phyloP scores from a whole-genome alignment of 352 stramenopile species.

The Elongisporangium undulatum region DNA sequence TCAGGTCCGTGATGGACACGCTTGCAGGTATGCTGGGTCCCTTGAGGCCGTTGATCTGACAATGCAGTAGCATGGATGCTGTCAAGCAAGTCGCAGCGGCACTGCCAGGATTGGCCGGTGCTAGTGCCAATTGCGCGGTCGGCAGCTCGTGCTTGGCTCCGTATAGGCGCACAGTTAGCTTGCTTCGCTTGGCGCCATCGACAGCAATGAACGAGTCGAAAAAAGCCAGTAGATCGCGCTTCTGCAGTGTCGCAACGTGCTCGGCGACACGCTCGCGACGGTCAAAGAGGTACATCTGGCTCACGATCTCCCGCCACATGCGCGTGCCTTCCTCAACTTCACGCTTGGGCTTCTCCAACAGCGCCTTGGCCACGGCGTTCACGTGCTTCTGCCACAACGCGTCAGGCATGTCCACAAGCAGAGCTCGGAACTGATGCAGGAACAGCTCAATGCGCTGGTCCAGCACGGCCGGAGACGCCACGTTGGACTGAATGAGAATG shows the following conservation, averaged over 20 bases:
- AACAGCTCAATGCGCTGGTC: conserved; percentile 77
- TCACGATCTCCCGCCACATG: conserved; percentile 61
- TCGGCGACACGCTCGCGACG: conserved; percentile 42
- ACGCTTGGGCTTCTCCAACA: conserved; percentile 69
- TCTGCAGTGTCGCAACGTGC: conserved; percentile 39
- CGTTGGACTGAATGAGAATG: conserved; percentile 80
- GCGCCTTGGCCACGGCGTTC: conserved; percentile 47
- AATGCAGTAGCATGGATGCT: conserved; percentile 33
- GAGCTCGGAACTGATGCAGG: conserved; percentile 37
- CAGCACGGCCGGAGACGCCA: conserved; percentile 53
- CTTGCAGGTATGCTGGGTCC: not conserved
- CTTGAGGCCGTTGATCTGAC: conserved; percentile 4
- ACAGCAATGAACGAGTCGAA: conserved; percentile 54
- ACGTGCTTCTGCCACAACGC: conserved; percentile 47
- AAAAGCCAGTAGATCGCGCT: conserved; percentile 44
- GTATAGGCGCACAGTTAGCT: conserved; percentile 50
- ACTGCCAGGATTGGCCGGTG: not conserved
- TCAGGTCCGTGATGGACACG: conserved; percentile 35
- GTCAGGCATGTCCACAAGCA: conserved; percentile 25
- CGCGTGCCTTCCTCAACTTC: conserved; percentile 60
- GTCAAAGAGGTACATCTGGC: conserved; percentile 69
- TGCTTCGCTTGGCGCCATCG: conserved; percentile 27
- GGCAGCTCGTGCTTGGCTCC: conserved; percentile 47
- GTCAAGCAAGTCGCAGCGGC: conserved; percentile 12
- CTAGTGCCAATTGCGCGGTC: conserved; percentile 9